These are phyloP conservation scores for Klebsormidium nitens DNA, from an alignment of 139 green algal species.

Conservation along the genomic window DNA sequence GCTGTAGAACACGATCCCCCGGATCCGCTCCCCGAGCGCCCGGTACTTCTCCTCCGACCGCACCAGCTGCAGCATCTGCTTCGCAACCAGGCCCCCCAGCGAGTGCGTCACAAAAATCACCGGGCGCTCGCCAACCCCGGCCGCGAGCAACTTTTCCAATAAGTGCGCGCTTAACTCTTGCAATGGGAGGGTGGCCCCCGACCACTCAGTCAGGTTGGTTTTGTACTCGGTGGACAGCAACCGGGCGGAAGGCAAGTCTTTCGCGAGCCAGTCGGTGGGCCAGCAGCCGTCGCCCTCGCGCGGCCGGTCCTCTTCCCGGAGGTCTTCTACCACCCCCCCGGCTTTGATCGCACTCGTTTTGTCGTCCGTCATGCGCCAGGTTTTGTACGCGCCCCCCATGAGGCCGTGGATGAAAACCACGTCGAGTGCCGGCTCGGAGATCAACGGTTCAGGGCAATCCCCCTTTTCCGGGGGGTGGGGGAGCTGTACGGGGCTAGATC, in stretches of 20 bases:
- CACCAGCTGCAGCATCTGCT: slow-evolving; percentile 42
- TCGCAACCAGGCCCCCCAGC: slow-evolving; percentile 45
- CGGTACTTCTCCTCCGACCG: slow-evolving; percentile 14
- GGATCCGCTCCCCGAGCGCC: slow-evolving; percentile 1
- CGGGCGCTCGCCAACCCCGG: slow-evolving; percentile 45
- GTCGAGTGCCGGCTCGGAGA: slow-evolving; percentile 19
- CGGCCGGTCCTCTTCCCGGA: background rate
- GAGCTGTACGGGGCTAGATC: background rate
- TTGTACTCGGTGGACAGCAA: slow-evolving; percentile 48
- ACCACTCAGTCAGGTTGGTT: slow-evolving; percentile 36
- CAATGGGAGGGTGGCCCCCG: slow-evolving; percentile 25
- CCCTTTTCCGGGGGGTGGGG: background rate
- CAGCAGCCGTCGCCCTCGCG: slow-evolving; percentile 24
- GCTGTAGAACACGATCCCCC: slow-evolving; percentile 47
- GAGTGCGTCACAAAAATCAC: slow-evolving; percentile 50
- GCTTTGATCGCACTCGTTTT: background rate
- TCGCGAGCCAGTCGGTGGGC: slow-evolving; percentile 34
- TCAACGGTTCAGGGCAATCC: background rate
- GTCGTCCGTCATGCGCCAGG: slow-evolving; percentile 34
- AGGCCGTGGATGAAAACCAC: slow-evolving; percentile 51
- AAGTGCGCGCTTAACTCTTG: slow-evolving; percentile 39
- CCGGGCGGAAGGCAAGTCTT: slow-evolving; percentile 31
- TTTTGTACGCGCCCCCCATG: slow-evolving; percentile 43
- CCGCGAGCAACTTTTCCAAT: slow-evolving; percentile 38
- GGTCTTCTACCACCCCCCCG: background rate